phyloP scores from a whole-genome alignment of 2,329 filamentous ascomycete species.

The Pseudogymnoascus sp. region DNA sequence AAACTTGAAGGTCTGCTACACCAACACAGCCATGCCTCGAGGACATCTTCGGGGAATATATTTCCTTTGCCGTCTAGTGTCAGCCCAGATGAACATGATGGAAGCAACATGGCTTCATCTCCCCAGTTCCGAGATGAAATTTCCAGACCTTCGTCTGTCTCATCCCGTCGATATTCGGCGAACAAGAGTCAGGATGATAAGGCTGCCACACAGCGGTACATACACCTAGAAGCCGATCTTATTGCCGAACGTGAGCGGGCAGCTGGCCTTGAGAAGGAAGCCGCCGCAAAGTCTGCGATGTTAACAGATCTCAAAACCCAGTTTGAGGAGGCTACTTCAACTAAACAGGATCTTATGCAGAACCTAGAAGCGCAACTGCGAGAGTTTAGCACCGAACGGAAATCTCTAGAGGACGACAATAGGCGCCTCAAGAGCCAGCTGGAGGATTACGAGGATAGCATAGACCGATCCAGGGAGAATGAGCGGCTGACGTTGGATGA shows the following conservation, averaged over 20 bases:
- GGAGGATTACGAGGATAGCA: constrained; percentile 86
- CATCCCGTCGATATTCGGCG: constrained; percentile 52
- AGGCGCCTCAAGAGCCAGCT: constrained; percentile 65
- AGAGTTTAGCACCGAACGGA: constrained; percentile 80
- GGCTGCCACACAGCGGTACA: constrained; percentile 51
- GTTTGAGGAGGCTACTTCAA: constrained; percentile 80
- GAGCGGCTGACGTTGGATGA: constrained; percentile 65
- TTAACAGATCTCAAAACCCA: constrained; percentile 57
- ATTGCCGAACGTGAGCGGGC: constrained; percentile 62
- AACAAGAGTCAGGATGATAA: constrained; percentile 53
- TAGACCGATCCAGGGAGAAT: constrained; percentile 79
- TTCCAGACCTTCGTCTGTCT: constrained; percentile 51
- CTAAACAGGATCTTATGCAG: constrained; percentile 85
- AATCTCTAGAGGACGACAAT: constrained; percentile 73
- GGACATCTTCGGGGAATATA: constrained; percentile 45
- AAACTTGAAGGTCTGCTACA: constrained; percentile 89
- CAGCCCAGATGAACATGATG: constrained; percentile 42
- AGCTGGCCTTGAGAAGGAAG: constrained; percentile 61
- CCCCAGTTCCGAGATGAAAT: constrained; percentile 33
- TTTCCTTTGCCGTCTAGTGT: constrained; percentile 41
- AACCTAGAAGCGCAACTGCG: constrained; percentile 90
- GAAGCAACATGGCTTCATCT: constrained; percentile 25
- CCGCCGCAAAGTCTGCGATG: constrained; percentile 47
- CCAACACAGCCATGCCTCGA: constrained; percentile 58
- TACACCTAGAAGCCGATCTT: constrained; percentile 70